Evolutionary conservation across 345 rosid species (phyloP), one percentile per base, ranked within the genome.

Genomic region (Aquilaria sinensis): DNA sequence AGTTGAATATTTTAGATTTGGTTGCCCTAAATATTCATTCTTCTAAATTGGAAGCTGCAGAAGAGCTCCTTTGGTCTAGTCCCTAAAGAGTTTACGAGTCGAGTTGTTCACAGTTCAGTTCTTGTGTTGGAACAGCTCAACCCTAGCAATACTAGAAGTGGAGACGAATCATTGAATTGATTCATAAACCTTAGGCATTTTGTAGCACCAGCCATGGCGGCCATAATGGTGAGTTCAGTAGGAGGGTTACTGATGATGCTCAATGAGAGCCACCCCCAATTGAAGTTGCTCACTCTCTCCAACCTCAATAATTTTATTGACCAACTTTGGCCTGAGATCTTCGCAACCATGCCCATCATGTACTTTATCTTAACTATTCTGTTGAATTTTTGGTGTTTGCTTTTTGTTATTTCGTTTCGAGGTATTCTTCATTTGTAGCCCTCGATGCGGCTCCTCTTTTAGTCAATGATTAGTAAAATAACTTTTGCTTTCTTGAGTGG

Each of bases 251-350:
- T 95, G 29, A 96, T 97, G 67, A 91, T 95, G 99, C 90, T 95
- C 47, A 87, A 81, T 68, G 99, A 95, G 88, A 66, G 57, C 43
- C 96, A 91, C 65, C 96, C 97, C 4, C 73, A 57, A 6, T 79
- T 95, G 71, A 95, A 95, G 75, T 85, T 81, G 51, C 98, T 91
- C 73, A 97, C 99, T 3, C 96, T 95, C 67, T 72, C 77, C 31
- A 79, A 85, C 74, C 96, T 95, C 73, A 95, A 89, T 66, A 84
- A 76, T 75, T 85, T 78, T 48, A 96, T 95, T 10, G 97, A 95
- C 72, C 90, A 62, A 58, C 87, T 85, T 80, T 95, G 99, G 98
- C 99, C 98, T 0, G 99, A 95, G 92, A 95, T 95, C 81, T 95
- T 98, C 52, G 91, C 99, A 49, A 91, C 94, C 75, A 94, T 95